Evolutionary conservation across 345 rosid species (phyloP).

Genomic region (Salix udensis): DNA sequence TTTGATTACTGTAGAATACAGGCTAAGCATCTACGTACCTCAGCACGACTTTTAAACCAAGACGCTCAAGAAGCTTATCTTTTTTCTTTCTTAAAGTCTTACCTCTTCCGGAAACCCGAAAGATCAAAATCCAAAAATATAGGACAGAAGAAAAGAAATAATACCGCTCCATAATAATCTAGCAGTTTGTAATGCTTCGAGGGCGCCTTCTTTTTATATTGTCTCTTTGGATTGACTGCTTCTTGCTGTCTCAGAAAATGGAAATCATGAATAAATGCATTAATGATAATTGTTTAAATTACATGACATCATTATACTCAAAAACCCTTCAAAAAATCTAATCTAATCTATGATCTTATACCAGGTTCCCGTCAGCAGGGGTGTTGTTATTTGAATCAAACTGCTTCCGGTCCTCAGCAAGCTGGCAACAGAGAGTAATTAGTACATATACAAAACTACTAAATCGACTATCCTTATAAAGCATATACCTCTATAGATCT

Average conservation of each 20-base stretch:
- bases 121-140: neutral
- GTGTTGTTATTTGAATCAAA: neutral
- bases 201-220: neutral
- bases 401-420: neutral
- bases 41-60: too few species aligned
- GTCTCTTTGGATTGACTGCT: neutral
- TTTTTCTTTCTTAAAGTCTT: too few species aligned
- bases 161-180: neutral
- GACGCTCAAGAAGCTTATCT: too few species aligned
- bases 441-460: neutral
- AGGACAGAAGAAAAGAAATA: neutral
- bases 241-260: neutral
- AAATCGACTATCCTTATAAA: neutral
- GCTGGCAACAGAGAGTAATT: neutral
- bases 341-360: too few species aligned
- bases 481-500: neutral
- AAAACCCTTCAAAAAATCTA: neutral
- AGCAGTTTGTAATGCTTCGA: neutral
- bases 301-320: too few species aligned
- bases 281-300: too few species aligned
- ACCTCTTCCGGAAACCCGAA: too few species aligned
- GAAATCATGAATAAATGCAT: neutral
- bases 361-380: too few species aligned
- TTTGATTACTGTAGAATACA: neutral
- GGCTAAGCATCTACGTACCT: neutral